A percentile compares a stretch with the other conserved stretches of the same genome.
Evolutionary conservation across 495 filamentous ascomycete genomes (phyloP).

Genomic region (Neurospora sublineolata): DNA sequence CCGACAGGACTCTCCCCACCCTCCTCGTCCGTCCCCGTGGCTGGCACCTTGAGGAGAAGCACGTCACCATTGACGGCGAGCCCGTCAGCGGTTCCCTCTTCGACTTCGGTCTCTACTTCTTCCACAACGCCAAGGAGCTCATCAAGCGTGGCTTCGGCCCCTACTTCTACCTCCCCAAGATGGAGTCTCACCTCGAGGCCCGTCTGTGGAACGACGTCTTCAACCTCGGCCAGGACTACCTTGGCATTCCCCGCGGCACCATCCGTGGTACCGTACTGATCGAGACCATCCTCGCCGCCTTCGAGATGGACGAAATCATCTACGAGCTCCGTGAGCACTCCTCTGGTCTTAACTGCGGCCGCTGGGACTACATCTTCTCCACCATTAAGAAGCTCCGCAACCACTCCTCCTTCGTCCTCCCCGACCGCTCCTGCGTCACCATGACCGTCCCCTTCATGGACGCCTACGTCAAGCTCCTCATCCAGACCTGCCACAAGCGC

Average conservation of each 20-base stretch:
- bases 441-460: slow-evolving; percentile 99
- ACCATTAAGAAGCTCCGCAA: slow-evolving; percentile 99
- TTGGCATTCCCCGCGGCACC: slow-evolving; percentile 79
- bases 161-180: slow-evolving; percentile 99
- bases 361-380: slow-evolving; percentile 99
- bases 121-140: slow-evolving; percentile 91
- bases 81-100: slow-evolving; percentile 89
- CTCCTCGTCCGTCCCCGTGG: slow-evolving; percentile 80
- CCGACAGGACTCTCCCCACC: slow-evolving; percentile 66
- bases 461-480: slow-evolving; percentile 83
- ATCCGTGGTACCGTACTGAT: slow-evolving; percentile 95
- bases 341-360: slow-evolving; percentile 92
- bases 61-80: slow-evolving; percentile 92
- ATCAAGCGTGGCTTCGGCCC: slow-evolving; percentile 76
- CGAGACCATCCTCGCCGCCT: slow-evolving; percentile 96
- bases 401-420: slow-evolving; percentile 83
- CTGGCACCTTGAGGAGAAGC: slow-evolving; percentile 97
- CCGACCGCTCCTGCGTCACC: slow-evolving; percentile 81
- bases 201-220: slow-evolving; percentile 98
- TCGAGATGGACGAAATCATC: slow-evolving; percentile 99
- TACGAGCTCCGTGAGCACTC: slow-evolving; percentile 97
- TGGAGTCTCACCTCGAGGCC: slow-evolving; percentile 97
- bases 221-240: slow-evolving; percentile 88
- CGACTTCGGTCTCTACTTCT: slow-evolving; percentile 98
- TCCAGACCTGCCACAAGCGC: slow-evolving; percentile 92